phyloP scores from a whole-genome alignment of 1,284 basidiomycete species.

The Cryptococcus sp. region DNA sequence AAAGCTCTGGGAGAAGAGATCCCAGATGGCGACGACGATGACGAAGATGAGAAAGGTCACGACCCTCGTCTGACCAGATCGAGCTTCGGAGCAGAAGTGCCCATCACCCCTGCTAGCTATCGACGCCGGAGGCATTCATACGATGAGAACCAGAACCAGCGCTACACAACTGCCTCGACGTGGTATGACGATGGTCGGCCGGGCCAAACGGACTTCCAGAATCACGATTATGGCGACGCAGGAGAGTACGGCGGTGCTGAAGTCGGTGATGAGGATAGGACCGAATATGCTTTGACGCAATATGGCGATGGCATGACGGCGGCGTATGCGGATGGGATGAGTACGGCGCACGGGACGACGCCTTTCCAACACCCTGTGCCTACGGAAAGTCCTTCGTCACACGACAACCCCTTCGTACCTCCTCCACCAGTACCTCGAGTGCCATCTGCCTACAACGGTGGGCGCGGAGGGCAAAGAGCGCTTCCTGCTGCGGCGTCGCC shows the following conservation, averaged over 20 bases:
- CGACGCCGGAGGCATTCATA: constrained; percentile 4
- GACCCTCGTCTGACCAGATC: constrained; percentile 15
- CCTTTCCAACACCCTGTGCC: neutral
- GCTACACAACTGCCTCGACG: constrained; percentile 4
- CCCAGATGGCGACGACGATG: constrained; percentile 7
- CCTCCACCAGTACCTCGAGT: constrained; percentile 16
- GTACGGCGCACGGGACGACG: neutral
- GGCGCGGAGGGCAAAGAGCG: neutral
- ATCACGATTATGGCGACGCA: neutral
- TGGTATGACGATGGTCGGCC: constrained; percentile 1
- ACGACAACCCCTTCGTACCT: constrained; percentile 16
- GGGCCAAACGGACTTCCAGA: neutral
- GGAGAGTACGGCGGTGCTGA: neutral
- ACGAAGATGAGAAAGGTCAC: constrained; percentile 7
- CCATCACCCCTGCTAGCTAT: constrained; percentile 13
- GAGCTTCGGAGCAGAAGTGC: constrained; percentile 19
- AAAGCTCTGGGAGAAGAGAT: constrained; percentile 9
- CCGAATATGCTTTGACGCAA: constrained; percentile 10
- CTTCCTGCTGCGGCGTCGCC: neutral
- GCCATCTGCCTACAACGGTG: neutral
- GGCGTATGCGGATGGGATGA: constrained; percentile 12
- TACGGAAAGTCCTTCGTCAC: neutral
- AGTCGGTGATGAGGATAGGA: constrained; percentile 2
- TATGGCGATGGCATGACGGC: constrained; percentile 18
- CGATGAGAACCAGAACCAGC: constrained; percentile 3